phyloP scores from a whole-genome alignment of 805 yeast genomes.

The Pichia scutulata region DNA sequence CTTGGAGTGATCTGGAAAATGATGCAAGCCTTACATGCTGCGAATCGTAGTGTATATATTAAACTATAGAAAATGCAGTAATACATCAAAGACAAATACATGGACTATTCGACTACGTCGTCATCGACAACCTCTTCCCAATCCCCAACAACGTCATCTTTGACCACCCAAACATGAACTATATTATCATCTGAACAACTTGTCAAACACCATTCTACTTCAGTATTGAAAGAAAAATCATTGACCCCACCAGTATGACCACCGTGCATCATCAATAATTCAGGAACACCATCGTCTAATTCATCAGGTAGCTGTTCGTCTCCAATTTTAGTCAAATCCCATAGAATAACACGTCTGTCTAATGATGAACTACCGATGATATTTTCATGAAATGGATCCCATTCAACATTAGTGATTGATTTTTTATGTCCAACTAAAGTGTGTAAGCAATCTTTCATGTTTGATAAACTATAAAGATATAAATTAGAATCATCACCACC shows the following conservation, averaged over 20 bases:
- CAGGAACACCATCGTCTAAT: conserved; percentile 87
- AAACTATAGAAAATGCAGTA: no score
- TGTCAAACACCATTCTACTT: conserved; percentile 69
- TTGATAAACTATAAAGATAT: conserved; percentile 55
- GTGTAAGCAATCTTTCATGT: conserved; percentile 40
- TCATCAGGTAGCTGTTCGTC: conserved; percentile 82
- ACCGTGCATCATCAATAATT: conserved; percentile 84
- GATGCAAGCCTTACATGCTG: no score
- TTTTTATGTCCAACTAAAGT: conserved; percentile 77
- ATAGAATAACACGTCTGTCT: conserved; percentile 69
- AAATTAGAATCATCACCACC: conserved; percentile 66
- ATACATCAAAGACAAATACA: no score
- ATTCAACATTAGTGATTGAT: conserved; percentile 63
- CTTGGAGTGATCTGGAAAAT: no score
- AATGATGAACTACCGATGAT: conserved; percentile 68
- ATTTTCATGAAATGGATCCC: conserved; percentile 73
- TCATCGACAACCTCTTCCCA: conserved; percentile 9
- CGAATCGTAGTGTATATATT: no score
- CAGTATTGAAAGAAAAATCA: conserved; percentile 65
- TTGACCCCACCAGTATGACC: conserved; percentile 78
- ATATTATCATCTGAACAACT: conserved; percentile 56
- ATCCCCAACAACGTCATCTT: conserved; percentile 9
- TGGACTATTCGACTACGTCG: neutral
- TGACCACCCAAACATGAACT: conserved; percentile 51
- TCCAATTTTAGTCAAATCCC: conserved; percentile 79